Evolutionary conservation across 2,329 filamentous ascomycete species (phyloP).

Genomic region (Myriangium duriaei): DNA sequence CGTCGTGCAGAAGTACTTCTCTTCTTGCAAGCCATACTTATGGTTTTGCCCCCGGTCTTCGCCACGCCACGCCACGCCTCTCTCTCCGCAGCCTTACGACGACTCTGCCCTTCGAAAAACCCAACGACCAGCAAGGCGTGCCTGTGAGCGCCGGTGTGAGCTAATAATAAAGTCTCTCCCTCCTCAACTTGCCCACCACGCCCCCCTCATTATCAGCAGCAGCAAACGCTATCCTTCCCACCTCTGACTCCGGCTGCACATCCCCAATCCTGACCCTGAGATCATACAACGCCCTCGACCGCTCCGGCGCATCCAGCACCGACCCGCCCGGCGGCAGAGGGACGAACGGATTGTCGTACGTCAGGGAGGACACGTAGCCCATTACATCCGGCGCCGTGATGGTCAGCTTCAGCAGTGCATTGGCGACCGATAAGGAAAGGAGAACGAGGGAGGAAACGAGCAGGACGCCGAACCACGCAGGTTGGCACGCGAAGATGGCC

Average conservation of each 20-base stretch:
- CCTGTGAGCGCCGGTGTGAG: too few species aligned
- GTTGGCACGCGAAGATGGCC: conserved; percentile 20
- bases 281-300: conserved; percentile 23
- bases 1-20: too few species aligned
- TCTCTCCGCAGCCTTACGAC: too few species aligned
- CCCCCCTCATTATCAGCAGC: conserved; percentile 23
- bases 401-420: conserved; percentile 18
- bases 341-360: conserved; percentile 24
- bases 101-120: too few species aligned
- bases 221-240: conserved; percentile 27
- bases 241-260: conserved; percentile 17
- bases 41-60: too few species aligned
- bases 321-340: conserved; percentile 20
- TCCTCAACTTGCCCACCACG: conserved; percentile 72
- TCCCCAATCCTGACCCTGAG: conserved; percentile 22
- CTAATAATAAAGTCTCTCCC: background rate
- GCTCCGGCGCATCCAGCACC: conserved; percentile 23
- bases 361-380: conserved; percentile 26
- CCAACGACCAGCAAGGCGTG: too few species aligned
- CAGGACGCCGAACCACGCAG: conserved; percentile 20
- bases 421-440: conserved; percentile 14
- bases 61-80: too few species aligned
- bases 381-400: conserved; percentile 25
- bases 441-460: conserved; percentile 15
- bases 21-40: too few species aligned